Conservation (phyloP, 352 stramenopile species). For the Globisporangium takayamanum region DNA sequence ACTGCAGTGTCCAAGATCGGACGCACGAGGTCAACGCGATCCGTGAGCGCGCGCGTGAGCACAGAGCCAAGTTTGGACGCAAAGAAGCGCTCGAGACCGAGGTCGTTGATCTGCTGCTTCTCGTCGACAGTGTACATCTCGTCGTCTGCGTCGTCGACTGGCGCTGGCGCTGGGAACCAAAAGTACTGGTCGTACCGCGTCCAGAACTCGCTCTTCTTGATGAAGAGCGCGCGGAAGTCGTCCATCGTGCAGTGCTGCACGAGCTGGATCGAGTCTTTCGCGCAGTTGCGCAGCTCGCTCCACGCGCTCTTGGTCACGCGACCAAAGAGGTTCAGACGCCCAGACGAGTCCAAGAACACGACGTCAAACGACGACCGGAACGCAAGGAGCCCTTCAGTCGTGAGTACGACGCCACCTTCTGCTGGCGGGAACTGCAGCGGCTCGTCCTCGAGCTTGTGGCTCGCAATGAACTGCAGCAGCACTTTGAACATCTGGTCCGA, state of each 20-base stretch:
- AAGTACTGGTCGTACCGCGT: slow-evolving; percentile 84
- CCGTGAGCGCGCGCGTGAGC: slow-evolving; percentile 47
- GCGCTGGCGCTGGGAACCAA: slow-evolving; percentile 53
- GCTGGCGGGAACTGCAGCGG: slow-evolving; percentile 57
- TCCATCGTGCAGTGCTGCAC: slow-evolving; percentile 61
- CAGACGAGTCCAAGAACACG: slow-evolving; percentile 74
- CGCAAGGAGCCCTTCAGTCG: slow-evolving; percentile 52
- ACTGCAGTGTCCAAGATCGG: slow-evolving; percentile 32
- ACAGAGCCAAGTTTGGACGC: slow-evolving; percentile 41
- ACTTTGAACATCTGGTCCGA: slow-evolving; percentile 86
- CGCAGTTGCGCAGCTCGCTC: slow-evolving; percentile 58
- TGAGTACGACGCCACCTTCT: slow-evolving; percentile 52
- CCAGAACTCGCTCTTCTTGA: slow-evolving; percentile 79
- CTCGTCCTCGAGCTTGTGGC: slow-evolving; percentile 58
- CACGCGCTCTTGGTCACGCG: slow-evolving; percentile 61
- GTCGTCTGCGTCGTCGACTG: slow-evolving; percentile 48
- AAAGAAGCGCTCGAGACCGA: slow-evolving; percentile 71
- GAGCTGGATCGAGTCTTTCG: slow-evolving; percentile 51
- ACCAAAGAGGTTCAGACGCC: slow-evolving; percentile 68
- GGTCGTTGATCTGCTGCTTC: slow-evolving; percentile 65
- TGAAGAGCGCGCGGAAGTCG: slow-evolving; percentile 76
- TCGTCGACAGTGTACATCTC: slow-evolving; percentile 64
- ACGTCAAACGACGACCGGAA: slow-evolving; percentile 66
- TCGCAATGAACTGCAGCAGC: slow-evolving; percentile 71
- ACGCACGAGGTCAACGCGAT: slow-evolving; percentile 63